These are phyloP conservation scores for Arthrocladium fulminans DNA, from an alignment of 2,329 filamentous ascomycete genomes.

Conservation along the genomic window DNA sequence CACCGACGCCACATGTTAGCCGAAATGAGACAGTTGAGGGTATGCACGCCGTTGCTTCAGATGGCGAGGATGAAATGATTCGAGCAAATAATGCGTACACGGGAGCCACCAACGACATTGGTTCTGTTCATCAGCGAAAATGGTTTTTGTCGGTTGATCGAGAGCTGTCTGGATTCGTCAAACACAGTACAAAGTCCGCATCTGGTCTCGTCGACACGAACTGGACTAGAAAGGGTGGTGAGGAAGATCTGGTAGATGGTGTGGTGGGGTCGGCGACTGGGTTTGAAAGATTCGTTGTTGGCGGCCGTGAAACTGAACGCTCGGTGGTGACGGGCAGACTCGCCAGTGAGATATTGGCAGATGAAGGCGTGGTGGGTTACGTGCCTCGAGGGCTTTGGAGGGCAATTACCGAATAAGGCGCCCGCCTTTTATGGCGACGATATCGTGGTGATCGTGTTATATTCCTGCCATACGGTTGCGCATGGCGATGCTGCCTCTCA, in stretches of 20 bases:
- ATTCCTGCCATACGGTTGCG: too few relatives aligned
- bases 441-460: too few relatives aligned
- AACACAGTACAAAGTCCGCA: background rate
- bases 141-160: conserved; percentile 61
- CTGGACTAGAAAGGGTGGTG: conserved; percentile 12
- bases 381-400: conserved; percentile 53
- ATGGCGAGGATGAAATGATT: conserved; percentile 32
- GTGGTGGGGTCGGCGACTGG: conserved; percentile 20
- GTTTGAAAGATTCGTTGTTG: conserved; percentile 54
- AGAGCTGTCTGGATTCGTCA: conserved; percentile 47
- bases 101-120: conserved; percentile 57
- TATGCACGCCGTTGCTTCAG: conserved; percentile 3
- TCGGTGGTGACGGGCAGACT: conserved; percentile 58
- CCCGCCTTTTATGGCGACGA: too few relatives aligned
- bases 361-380: conserved; percentile 53
- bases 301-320: conserved; percentile 52
- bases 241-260: conserved; percentile 21
- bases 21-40: background rate
- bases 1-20: conserved; percentile 3
- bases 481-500: too few relatives aligned
- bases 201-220: conserved; percentile 3
- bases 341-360: conserved; percentile 50
- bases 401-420: conserved; percentile 23
- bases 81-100: conserved; percentile 56
- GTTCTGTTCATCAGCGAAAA: conserved; percentile 56